These are phyloP conservation scores for Rhodotorula mucilaginosa DNA, from an alignment of 1,284 basidiomycete genomes.

Conservation along the genomic window DNA sequence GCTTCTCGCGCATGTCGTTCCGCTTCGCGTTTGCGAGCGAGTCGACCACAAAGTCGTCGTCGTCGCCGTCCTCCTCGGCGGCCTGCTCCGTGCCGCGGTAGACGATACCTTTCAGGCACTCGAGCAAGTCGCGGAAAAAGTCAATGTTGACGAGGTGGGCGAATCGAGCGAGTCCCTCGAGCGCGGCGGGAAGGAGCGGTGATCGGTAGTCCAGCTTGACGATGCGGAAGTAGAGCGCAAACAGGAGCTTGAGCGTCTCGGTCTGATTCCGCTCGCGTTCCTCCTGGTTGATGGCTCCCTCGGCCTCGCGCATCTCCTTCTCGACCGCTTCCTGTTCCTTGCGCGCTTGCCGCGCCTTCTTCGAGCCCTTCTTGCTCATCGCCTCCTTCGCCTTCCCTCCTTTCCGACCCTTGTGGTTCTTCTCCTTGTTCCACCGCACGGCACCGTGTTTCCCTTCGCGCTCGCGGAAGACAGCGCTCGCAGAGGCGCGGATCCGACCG, in stretches of 20 bases:
- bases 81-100: constrained; percentile 48
- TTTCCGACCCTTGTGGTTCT: constrained; percentile 59
- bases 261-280: constrained; percentile 84
- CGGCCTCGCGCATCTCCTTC: constrained; percentile 87
- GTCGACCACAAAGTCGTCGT: constrained; percentile 49
- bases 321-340: constrained; percentile 82
- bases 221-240: constrained; percentile 95
- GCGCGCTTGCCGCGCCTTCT: constrained; percentile 74
- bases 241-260: constrained; percentile 95
- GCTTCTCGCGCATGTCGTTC: constrained; percentile 60
- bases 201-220: constrained; percentile 75
- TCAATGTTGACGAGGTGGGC: constrained; percentile 97
- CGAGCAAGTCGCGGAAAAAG: constrained; percentile 94
- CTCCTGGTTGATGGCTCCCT: constrained; percentile 89
- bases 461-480: constrained; percentile 53
- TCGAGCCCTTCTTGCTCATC: constrained; percentile 60
- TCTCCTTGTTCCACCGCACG: constrained; percentile 55
- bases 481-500: constrained; percentile 62
- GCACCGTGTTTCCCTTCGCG: constrained; percentile 58
- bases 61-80: constrained; percentile 50
- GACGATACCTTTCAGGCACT: constrained; percentile 78
- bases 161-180: constrained; percentile 89
- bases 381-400: constrained; percentile 52
- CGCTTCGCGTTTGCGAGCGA: constrained; percentile 20
- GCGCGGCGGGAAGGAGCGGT: constrained; percentile 77